These are phyloP conservation scores for Blastomyces parvus DNA, from an alignment of 2,329 filamentous ascomycete species.

Conservation along the genomic window DNA sequence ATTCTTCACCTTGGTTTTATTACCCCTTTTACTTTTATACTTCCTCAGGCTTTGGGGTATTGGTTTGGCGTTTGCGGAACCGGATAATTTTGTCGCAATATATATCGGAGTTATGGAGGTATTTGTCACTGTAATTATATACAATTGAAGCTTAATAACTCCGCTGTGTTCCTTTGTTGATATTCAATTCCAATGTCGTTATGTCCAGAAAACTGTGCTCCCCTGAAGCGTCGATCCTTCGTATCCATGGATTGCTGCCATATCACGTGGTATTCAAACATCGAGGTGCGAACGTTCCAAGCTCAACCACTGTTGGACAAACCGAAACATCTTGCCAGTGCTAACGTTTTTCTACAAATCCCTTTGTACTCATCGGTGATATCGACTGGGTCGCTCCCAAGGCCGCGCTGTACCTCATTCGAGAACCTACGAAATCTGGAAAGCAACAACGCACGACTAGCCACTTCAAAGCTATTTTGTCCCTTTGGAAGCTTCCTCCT, in stretches of 20 bases:
- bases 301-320: background rate
- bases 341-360: background rate
- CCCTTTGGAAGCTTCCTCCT: background rate
- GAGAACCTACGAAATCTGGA: background rate
- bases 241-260: too few relatives aligned
- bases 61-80: background rate
- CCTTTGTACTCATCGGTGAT: background rate
- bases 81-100: background rate
- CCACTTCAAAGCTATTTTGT: background rate
- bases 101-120: background rate
- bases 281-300: background rate
- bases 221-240: background rate
- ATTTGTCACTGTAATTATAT: background rate
- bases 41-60: background rate
- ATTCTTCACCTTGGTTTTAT: background rate
- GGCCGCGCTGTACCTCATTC: background rate
- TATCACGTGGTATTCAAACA: background rate
- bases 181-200: background rate
- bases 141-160: background rate
- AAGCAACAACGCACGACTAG: background rate
- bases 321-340: background rate
- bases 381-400: background rate
- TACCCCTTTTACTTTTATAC: background rate
- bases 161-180: too few relatives aligned
- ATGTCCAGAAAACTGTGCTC: background rate